phyloP scores from a whole-genome alignment of 1,139 yeast genomes.

The Debaryomyces sp. region DNA sequence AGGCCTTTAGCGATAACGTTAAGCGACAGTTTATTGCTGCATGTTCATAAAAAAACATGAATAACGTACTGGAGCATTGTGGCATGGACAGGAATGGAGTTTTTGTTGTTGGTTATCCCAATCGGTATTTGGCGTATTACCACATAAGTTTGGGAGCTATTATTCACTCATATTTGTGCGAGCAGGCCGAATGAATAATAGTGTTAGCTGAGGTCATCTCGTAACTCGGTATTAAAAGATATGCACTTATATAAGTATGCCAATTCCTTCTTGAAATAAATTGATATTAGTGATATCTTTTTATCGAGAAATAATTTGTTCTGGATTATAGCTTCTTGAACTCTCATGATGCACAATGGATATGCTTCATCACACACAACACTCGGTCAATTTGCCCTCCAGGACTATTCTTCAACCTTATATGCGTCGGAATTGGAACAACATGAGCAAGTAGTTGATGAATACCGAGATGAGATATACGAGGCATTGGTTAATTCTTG shows the following conservation, averaged over 20 bases:
- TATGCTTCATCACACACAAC: neutral
- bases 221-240: neutral
- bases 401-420: conserved; percentile 50
- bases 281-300: neutral
- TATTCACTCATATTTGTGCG: neutral
- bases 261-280: neutral
- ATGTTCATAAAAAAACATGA: neutral
- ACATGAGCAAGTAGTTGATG: conserved; percentile 51
- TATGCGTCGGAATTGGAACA: conserved; percentile 52
- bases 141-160: neutral
- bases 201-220: neutral
- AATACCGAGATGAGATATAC: conserved; percentile 56
- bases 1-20: neutral
- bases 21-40: neutral
- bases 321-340: neutral
- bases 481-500: conserved; percentile 38
- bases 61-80: neutral
- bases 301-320: neutral
- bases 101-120: neutral
- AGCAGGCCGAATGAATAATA: neutral
- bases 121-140: neutral
- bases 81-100: neutral
- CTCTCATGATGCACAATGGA: conserved; percentile 3
- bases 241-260: neutral
- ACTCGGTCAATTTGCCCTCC: conserved; percentile 27